Percentiles rank a stretch among this genome's conserved stretches.
Evolutionary conservation across 345 rosid genomes (phyloP).

Genomic region (Limnanthes douglasii): DNA sequence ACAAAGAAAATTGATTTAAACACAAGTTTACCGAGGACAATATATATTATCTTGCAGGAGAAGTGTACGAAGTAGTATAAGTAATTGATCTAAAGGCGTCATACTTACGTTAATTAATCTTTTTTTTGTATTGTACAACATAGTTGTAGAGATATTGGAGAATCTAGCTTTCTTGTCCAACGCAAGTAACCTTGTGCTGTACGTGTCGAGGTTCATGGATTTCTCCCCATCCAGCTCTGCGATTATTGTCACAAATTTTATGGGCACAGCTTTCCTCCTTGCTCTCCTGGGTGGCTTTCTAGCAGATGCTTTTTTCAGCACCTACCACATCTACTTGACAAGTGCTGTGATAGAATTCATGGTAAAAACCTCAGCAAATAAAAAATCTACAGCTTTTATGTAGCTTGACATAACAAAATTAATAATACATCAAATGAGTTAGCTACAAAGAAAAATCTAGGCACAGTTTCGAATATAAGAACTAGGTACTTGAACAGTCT

Average conservation of each 20-base stretch:
- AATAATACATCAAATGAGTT: too few relatives aligned
- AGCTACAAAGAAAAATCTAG: too few relatives aligned
- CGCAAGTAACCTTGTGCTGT: conserved; percentile 89
- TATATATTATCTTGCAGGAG: too few relatives aligned
- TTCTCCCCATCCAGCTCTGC: conserved; percentile 78
- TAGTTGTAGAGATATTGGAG: conserved; percentile 80
- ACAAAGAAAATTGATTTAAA: too few relatives aligned
- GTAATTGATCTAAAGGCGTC: too few relatives aligned
- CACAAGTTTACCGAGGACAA: too few relatives aligned
- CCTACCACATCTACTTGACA: conserved; percentile 47
- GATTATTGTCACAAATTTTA: conserved; percentile 68
- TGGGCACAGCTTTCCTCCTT: conserved; percentile 84
- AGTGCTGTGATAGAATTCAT: conserved; percentile 54
- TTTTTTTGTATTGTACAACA: neutral
- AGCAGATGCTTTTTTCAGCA: conserved; percentile 60
- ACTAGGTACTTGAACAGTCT: too few relatives aligned
- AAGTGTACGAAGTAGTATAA: too few relatives aligned
- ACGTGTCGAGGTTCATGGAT: conserved; percentile 54
- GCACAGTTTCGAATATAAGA: too few relatives aligned
- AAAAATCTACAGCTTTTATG: too few relatives aligned
- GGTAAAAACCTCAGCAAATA: conserved; percentile 47
- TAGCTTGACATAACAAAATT: too few relatives aligned
- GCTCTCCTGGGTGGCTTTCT: conserved; percentile 84
- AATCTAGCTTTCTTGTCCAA: conserved; percentile 78
- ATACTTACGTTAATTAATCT: too few relatives aligned